Conservation (phyloP, 352 stramenopile species). For the Phytophthora rubi region DNA sequence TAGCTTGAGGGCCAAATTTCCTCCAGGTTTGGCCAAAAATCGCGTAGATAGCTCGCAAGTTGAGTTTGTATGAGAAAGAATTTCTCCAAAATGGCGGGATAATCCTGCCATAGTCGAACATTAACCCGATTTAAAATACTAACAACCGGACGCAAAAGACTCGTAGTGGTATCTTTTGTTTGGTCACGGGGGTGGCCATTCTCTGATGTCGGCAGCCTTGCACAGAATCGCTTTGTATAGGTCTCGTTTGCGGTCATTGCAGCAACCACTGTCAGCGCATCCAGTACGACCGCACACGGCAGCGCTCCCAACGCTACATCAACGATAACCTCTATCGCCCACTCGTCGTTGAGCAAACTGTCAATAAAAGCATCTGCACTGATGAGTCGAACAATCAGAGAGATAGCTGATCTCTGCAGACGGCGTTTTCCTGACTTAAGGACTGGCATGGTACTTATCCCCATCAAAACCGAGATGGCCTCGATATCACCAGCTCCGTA, state of each 20-base stretch:
- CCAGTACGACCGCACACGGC: conserved; percentile 14
- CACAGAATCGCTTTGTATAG: conserved; percentile 24
- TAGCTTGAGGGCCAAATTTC: conserved; percentile 19
- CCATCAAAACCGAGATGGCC: conserved; percentile 9
- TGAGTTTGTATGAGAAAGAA: conserved; percentile 30
- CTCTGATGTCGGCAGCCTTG: not conserved
- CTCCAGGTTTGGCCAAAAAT: conserved; percentile 22
- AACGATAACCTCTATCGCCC: conserved; percentile 19
- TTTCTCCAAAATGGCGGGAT: conserved; percentile 18
- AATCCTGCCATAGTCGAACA: conserved; percentile 19
- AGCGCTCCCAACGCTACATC: conserved; percentile 22
- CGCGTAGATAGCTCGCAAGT: conserved; percentile 1
- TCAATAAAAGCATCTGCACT: conserved; percentile 20
- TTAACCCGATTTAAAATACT: conserved; percentile 26
- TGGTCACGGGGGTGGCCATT: not conserved
- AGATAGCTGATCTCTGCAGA: conserved; percentile 21
- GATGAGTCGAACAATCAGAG: conserved; percentile 22
- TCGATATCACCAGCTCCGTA: conserved; percentile 16
- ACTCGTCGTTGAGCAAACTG: conserved; percentile 21
- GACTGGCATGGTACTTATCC: not conserved
- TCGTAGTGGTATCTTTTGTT: not conserved
- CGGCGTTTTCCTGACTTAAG: not conserved
- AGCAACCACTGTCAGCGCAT: conserved; percentile 17
- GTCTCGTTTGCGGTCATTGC: conserved; percentile 17
- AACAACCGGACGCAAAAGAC: conserved; percentile 1